phyloP scores from a whole-genome alignment of 2,329 filamentous ascomycete species.

The Cladosporium sp. region DNA sequence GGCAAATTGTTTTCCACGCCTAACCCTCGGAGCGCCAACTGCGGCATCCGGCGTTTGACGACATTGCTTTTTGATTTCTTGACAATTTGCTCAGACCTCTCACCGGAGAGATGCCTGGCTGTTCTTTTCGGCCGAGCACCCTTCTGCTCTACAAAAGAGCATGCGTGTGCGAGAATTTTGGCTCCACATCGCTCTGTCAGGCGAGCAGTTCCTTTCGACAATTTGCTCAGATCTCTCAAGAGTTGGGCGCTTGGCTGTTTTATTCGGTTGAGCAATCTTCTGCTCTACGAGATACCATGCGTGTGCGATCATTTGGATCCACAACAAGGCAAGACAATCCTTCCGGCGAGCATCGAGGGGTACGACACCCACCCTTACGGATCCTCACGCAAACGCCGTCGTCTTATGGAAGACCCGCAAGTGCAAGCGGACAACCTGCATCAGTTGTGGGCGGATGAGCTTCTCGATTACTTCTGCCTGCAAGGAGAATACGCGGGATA shows the following conservation, averaged over 20 bases:
- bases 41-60: constrained; percentile 40
- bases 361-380: constrained; percentile 71
- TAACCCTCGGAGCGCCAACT: constrained; percentile 38
- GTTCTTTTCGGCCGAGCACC: not conserved
- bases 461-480: constrained; percentile 94
- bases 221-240: not conserved
- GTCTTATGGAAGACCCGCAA: constrained; percentile 58
- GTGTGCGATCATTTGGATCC: not conserved
- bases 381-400: constrained; percentile 71
- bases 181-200: not conserved
- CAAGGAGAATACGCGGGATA: constrained; percentile 42
- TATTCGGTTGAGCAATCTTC: not conserved
- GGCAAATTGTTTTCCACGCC: constrained; percentile 31
- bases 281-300: too few species aligned
- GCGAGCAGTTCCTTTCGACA: not conserved
- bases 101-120: not conserved
- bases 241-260: not conserved
- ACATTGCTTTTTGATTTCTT: constrained; percentile 27
- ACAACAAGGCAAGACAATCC: not conserved
- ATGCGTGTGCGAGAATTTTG: not conserved
- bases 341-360: constrained; percentile 50
- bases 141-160: not conserved
- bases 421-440: constrained; percentile 76
- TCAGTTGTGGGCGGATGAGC: constrained; percentile 85
- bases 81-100: not conserved